phyloP scores from a whole-genome alignment of 805 yeast genomes.

The Wickerhamomyces bisporus region DNA sequence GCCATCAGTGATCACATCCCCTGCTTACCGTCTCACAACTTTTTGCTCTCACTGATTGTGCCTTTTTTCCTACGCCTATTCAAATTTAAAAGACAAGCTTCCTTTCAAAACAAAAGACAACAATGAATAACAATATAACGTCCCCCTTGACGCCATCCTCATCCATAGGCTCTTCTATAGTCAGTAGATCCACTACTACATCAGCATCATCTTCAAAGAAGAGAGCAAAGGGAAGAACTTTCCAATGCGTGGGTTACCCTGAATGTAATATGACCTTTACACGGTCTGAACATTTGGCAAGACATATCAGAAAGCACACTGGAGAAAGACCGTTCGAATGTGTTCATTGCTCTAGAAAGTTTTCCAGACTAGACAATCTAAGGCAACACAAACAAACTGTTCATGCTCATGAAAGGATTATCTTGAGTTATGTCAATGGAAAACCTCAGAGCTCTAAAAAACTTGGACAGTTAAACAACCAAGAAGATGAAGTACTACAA shows the following conservation, averaged over 20 bases:
- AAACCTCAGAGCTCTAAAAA: no score
- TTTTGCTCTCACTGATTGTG: no score
- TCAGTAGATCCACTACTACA: no score
- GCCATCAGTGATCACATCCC: no score
- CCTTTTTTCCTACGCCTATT: no score
- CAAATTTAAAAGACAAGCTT: no score
- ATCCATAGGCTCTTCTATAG: not conserved
- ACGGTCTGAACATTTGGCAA: slow-evolving; percentile 84
- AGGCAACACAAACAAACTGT: slow-evolving; percentile 90
- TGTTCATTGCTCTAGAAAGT: slow-evolving; percentile 71
- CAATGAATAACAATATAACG: not conserved
- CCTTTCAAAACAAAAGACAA: no score
- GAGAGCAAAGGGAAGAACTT: slow-evolving; percentile 57
- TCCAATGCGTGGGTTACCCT: slow-evolving; percentile 82
- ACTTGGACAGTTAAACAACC: no score
- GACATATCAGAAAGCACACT: slow-evolving; percentile 90
- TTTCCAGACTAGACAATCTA: slow-evolving; percentile 80
- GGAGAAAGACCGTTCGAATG: slow-evolving; percentile 93
- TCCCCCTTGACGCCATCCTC: not conserved
- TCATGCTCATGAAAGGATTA: slow-evolving; percentile 38
- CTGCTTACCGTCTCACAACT: no score
- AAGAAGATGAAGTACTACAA: not conserved
- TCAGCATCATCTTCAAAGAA: slow-evolving; percentile 17
- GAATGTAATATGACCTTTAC: slow-evolving; percentile 88
- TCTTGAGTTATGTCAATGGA: not conserved